Percentiles rank a stretch among this genome's conserved stretches.
Conservation (phyloP, 2,329 filamentous ascomycete species). For the Sclerotinia minor region DNA sequence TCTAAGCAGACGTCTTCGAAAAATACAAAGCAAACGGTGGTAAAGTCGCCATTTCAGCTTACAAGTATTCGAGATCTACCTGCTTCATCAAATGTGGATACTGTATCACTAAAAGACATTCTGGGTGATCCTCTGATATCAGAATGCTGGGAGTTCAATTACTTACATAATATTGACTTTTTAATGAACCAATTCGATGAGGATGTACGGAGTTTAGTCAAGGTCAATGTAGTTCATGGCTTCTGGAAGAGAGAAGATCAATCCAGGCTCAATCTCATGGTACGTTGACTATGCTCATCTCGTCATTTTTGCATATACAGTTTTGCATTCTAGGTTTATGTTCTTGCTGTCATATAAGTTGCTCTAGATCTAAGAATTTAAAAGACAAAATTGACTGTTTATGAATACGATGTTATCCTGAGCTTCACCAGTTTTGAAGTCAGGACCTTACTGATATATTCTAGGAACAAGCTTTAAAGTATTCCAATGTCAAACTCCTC, state of each 20-base stretch:
- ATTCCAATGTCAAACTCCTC: constrained; percentile 69
- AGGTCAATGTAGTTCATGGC: constrained; percentile 62
- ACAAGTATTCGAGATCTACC: constrained; percentile 57
- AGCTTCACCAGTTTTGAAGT: background rate
- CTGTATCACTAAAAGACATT: constrained; percentile 56
- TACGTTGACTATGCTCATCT: constrained; percentile 45
- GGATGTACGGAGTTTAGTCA: constrained; percentile 53
- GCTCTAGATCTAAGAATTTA: background rate
- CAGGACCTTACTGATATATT: background rate
- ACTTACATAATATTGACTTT: constrained; percentile 58
- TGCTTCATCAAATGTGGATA: constrained; percentile 54
- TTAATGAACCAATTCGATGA: constrained; percentile 56
- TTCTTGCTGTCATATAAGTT: background rate
- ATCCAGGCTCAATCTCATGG: constrained; percentile 45
- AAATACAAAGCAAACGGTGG: constrained; percentile 19
- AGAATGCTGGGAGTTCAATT: constrained; percentile 60
- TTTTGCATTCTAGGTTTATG: background rate
- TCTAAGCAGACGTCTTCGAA: background rate
- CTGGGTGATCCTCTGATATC: constrained; percentile 59
- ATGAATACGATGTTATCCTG: background rate
- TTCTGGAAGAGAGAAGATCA: constrained; percentile 66
- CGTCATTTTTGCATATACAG: background rate
- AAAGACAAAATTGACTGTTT: background rate
- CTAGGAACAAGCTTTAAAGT: constrained; percentile 60
- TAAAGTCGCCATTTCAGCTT: constrained; percentile 58